Conservation (phyloP, 1,284 basidiomycete species). For the Trichosporon coremiiforme region DNA sequence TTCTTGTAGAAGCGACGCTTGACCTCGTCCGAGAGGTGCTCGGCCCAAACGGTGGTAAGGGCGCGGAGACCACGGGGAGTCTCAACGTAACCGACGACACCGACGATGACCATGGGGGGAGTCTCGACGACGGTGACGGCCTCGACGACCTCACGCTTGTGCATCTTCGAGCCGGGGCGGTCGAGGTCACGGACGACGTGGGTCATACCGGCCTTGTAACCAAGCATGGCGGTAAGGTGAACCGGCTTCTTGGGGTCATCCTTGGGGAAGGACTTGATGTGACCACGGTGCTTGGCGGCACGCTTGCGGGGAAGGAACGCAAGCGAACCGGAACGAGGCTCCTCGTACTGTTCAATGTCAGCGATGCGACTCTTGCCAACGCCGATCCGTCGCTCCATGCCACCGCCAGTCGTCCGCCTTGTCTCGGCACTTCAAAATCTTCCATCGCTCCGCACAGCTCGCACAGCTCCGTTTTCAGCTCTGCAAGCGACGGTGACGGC, state of each 20-base stretch:
- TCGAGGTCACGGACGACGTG: slow-evolving; percentile 99
- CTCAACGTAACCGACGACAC: slow-evolving; percentile 99
- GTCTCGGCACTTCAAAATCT: not conserved
- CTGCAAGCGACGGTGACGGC: slow-evolving; percentile 5
- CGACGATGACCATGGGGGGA: slow-evolving; percentile 94
- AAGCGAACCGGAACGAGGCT: slow-evolving; percentile 89
- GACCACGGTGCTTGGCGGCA: slow-evolving; percentile 91
- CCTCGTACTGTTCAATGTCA: slow-evolving; percentile 72
- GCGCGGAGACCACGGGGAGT: slow-evolving; percentile 97
- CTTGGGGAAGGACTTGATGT: slow-evolving; percentile 98
- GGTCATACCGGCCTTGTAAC: slow-evolving; percentile 99
- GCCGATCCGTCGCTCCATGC: slow-evolving; percentile 3
- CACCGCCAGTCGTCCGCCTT: not conserved
- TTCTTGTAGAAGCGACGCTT: slow-evolving; percentile 99
- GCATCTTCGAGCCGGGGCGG: slow-evolving; percentile 98
- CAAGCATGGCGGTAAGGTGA: slow-evolving; percentile 97
- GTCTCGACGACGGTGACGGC: slow-evolving; percentile 96
- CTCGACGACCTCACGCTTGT: slow-evolving; percentile 99
- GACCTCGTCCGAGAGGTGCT: slow-evolving; percentile 74
- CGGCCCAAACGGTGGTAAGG: slow-evolving; percentile 68
- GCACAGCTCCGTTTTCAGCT: not conserved
- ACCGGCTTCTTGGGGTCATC: slow-evolving; percentile 99
- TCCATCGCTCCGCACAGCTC: not conserved
- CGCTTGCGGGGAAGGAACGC: slow-evolving; percentile 83
- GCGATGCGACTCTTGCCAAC: slow-evolving; percentile 16